These are phyloP conservation scores for Solanum rostratum DNA, from an alignment of 257 asterid species.

Conservation along the genomic window DNA sequence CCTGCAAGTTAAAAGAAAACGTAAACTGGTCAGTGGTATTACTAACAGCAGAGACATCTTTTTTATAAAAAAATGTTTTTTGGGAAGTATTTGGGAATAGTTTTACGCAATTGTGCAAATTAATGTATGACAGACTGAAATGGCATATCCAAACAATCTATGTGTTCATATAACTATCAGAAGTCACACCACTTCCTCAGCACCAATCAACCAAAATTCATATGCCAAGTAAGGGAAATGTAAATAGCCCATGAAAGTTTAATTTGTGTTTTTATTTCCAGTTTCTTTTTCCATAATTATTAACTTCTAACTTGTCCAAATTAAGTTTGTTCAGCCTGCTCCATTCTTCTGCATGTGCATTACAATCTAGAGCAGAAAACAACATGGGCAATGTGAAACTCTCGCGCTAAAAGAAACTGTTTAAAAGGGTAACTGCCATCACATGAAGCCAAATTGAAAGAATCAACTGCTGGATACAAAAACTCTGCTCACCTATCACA, in stretches of 20 bases:
- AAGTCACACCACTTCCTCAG: neutral
- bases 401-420: neutral
- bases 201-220: neutral
- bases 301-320: neutral
- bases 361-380: neutral
- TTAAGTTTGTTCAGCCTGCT: neutral
- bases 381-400: neutral
- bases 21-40: neutral
- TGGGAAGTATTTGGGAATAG: neutral
- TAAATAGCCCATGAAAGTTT: neutral
- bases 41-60: neutral
- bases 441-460: neutral
- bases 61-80: neutral
- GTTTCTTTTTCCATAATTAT: neutral
- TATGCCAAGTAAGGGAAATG: neutral
- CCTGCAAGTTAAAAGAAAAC: constrained; percentile 30
- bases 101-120: neutral
- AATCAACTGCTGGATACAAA: neutral
- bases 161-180: neutral
- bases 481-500: neutral
- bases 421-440: neutral
- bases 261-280: neutral
- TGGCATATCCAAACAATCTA: neutral
- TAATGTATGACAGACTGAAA: neutral
- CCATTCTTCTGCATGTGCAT: neutral